Conservation (phyloP, 371 early-diverging fungal species). For the Apophysomyces ossiformis region DNA sequence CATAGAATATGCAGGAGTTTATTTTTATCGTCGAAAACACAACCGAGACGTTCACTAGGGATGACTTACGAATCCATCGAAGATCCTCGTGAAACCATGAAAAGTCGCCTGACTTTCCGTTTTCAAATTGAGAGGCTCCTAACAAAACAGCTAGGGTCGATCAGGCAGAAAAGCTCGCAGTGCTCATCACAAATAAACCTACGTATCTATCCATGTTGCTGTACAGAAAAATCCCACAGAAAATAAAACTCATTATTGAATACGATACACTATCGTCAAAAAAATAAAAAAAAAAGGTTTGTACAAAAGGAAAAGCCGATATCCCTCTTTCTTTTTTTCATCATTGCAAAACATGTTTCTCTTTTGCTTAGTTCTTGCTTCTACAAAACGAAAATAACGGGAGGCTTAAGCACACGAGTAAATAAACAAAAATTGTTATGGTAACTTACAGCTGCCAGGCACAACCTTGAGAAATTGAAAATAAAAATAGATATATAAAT, state of each 20-base stretch:
- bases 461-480: slow-evolving; percentile 12
- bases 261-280: background rate
- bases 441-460: slow-evolving; percentile 34
- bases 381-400: background rate
- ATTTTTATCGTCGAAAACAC: slow-evolving; percentile 10
- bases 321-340: slow-evolving; percentile 7
- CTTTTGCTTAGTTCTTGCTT: background rate
- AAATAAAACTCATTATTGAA: background rate
- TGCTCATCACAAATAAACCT: no score
- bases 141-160: background rate
- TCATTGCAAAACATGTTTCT: background rate
- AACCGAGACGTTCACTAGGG: slow-evolving; percentile 1
- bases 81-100: slow-evolving; percentile 8
- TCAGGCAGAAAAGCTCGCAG: background rate
- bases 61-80: slow-evolving; percentile 7
- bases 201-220: no score
- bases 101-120: slow-evolving; percentile 9
- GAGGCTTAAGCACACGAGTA: background rate
- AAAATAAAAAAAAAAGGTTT: background rate
- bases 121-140: background rate
- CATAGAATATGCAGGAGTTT: slow-evolving; percentile 2
- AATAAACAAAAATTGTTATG: background rate
- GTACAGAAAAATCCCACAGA: background rate
- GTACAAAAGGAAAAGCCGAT: background rate
- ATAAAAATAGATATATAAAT: background rate